A percentile compares a stretch with the other conserved stretches of the same genome.
Evolutionary conservation across 1,139 yeast species (phyloP).

Genomic region (Protomyces pachydermus): DNA sequence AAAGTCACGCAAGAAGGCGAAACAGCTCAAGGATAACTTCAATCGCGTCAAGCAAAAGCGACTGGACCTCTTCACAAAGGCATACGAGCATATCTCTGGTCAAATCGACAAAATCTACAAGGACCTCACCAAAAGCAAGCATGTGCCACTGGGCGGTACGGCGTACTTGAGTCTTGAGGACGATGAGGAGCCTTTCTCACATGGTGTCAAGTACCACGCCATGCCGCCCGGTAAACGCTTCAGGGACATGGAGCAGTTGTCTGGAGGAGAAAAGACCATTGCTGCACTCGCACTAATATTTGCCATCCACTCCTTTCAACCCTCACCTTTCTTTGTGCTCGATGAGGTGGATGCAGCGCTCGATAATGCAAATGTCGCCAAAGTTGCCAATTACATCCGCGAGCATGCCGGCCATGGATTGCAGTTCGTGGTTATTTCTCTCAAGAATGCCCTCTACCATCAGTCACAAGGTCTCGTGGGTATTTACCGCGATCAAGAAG

Average conservation of each 20-base stretch:
- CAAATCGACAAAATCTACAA: constrained; percentile 77
- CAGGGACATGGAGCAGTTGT: constrained; percentile 83
- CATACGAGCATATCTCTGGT: constrained; percentile 69
- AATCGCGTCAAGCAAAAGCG: constrained; percentile 58
- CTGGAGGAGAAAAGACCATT: constrained; percentile 96
- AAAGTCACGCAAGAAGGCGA: constrained; percentile 58
- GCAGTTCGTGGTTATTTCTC: constrained; percentile 89
- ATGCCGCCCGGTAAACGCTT: constrained; percentile 96
- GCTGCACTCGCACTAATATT: constrained; percentile 91
- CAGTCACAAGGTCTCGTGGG: constrained; percentile 90
- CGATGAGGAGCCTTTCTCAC: constrained; percentile 79
- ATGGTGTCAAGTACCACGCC: constrained; percentile 85
- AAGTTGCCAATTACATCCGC: constrained; percentile 76
- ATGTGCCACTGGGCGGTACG: constrained; percentile 81
- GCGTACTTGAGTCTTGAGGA: constrained; percentile 75
- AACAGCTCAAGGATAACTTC: constrained; percentile 53
- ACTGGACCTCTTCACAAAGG: constrained; percentile 57
- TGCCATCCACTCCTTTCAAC: constrained; percentile 85
- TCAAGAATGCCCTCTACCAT: constrained; percentile 81
- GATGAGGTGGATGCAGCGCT: constrained; percentile 98
- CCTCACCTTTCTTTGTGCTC: constrained; percentile 90
- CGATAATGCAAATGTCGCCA: constrained; percentile 80
- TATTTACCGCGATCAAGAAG: constrained; percentile 76
- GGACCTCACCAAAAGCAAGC: constrained; percentile 64
- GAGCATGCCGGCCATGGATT: constrained; percentile 71